Evolutionary conservation across 352 stramenopile genomes (phyloP), one percentile per base, ranked within the genome.

Genomic region (Phytophthora crassamura): DNA sequence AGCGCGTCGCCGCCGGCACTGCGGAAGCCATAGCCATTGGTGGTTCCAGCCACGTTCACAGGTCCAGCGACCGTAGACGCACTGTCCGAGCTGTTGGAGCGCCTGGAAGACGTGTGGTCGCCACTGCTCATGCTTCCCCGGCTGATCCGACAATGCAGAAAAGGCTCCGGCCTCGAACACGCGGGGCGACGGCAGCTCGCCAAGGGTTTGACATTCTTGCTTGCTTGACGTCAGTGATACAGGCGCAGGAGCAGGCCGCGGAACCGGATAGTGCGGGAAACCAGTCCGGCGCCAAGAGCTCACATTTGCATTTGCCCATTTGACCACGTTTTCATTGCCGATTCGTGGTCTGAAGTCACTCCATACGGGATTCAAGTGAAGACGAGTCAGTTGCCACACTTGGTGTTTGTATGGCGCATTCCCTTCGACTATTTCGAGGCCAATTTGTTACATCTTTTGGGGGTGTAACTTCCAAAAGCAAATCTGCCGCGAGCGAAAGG

Each of bases 1-100:
- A 87, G 69, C 50, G 80, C 68, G 30, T 86, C 75, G 45, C 80
- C 78, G 11, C 74, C 76, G 0, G 75, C 78, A 50, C 71, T 84
- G 54, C 64, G 80, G 67, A 75, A 89, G 41, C 70, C 75, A 28
- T 80, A 78, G 67, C 75, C 75, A 47, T 81, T 81, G 38, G 72
- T 77, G 38, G 72, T 65, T 59, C 73, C 72, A 14, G 72, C 59
- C 47, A 84, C 55, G 51, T 74, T 77, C 43, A 82, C 59, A 8
- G 65, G 55, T 2, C 52, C 57, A 16, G 58, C 36, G 5, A 68
- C 59, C 32, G 55, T 69, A 41, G 58, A 68, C 20, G 60, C 60
- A 10, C 69, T 80, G 42, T 65, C 69, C 30, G 73, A 81, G 61
- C 61, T 74, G 16, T 62, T 65, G 47, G 66, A 70, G 38, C 66